Percentiles rank a stretch among this genome's conserved stretches.
Evolutionary conservation across 2,329 filamentous ascomycete species (phyloP).

Genomic region (Colletotrichum incanum): DNA sequence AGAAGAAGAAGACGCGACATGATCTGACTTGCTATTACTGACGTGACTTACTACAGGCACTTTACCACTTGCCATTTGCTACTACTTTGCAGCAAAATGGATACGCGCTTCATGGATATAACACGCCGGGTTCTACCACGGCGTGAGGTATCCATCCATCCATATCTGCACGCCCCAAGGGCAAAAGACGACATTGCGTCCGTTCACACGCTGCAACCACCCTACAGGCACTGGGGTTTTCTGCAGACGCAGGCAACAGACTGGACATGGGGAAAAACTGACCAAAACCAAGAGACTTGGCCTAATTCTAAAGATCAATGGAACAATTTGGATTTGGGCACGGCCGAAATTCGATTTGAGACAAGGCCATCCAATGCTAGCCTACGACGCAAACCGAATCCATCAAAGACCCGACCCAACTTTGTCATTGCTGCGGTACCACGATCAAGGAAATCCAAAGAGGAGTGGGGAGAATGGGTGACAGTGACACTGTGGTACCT

Average conservation of each 20-base stretch:
- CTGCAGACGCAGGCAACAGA: background rate
- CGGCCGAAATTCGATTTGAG: background rate
- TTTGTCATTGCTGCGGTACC: conserved; percentile 21
- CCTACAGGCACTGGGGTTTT: background rate
- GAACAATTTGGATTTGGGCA: conserved; percentile 5
- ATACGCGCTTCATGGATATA: background rate
- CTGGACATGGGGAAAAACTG: background rate
- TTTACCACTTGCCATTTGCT: background rate
- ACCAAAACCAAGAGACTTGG: background rate
- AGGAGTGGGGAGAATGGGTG: background rate
- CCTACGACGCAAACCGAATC: background rate
- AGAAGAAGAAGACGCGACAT: conserved; percentile 5
- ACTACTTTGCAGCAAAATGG: background rate
- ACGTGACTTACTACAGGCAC: conserved; percentile 2
- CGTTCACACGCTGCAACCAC: background rate
- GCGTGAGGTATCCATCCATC: background rate
- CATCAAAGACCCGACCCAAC: conserved; percentile 5
- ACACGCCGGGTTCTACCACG: background rate
- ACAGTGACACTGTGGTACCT: background rate
- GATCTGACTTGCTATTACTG: conserved; percentile 9
- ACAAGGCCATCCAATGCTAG: conserved; percentile 10
- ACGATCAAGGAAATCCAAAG: conserved; percentile 24
- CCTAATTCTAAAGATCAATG: conserved; percentile 5
- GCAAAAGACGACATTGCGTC: background rate
- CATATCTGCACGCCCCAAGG: background rate